Evolutionary conservation across 1,284 basidiomycete species (phyloP).

Genomic region (Cutaneotrichosporon sp.): DNA sequence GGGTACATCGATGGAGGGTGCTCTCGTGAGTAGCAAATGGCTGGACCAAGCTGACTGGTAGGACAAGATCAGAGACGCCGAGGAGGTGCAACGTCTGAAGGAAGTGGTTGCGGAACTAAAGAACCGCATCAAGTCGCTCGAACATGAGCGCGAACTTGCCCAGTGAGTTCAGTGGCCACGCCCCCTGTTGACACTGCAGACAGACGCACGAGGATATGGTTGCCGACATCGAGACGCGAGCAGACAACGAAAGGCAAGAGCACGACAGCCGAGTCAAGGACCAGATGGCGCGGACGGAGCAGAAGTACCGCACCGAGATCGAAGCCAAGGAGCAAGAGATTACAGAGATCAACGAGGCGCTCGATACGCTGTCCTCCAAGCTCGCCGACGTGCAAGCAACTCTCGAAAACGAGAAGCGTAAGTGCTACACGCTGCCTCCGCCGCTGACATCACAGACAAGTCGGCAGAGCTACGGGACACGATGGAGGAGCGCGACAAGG

Average conservation of each 20-base stretch:
- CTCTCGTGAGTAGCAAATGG: neutral
- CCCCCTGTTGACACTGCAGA: neutral
- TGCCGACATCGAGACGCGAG: neutral
- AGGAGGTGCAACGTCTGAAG: slow-evolving; percentile 2
- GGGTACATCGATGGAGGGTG: neutral
- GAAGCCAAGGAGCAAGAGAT: slow-evolving; percentile 9
- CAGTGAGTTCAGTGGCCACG: neutral
- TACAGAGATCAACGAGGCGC: neutral
- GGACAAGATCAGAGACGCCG: slow-evolving; percentile 12
- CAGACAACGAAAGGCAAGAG: neutral
- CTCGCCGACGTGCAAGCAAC: neutral
- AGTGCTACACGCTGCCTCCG: neutral
- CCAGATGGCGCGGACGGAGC: neutral
- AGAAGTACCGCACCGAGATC: neutral
- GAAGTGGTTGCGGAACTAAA: slow-evolving; percentile 5
- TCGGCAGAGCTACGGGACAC: neutral
- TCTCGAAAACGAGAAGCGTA: slow-evolving; percentile 8
- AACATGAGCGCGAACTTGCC: slow-evolving; percentile 4
- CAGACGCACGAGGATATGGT: slow-evolving; percentile 8
- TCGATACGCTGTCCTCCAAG: neutral
- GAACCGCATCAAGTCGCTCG: slow-evolving; percentile 5
- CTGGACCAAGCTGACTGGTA: slow-evolving; percentile 14
- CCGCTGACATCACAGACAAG: slow-evolving; percentile 1
- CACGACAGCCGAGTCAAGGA: slow-evolving; percentile 1
- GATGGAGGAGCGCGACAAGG: slow-evolving; percentile 1